Base-by-base conservation (phyloP, 169 alveolate species). In the Plasmodium billcollinsi region DNA sequence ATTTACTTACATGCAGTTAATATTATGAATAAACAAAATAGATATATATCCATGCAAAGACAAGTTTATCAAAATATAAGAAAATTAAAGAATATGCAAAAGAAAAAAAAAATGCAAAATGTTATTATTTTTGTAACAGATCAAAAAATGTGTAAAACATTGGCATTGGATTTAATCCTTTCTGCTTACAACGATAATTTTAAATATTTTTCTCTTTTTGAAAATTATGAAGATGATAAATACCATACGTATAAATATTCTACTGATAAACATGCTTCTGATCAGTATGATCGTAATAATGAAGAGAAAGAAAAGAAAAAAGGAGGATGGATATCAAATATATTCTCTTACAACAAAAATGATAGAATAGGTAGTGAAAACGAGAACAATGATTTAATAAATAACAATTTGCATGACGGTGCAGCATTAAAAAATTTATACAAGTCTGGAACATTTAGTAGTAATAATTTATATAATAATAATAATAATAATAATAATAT, bases 121-220 rank as follows among this genome's bases (percentile, higher is more conserved):
- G 97, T 96, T 45, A 93, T 98, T 24, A 95, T 98, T 39, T 97
- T 97, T 94, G 99, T 98, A 47, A 95, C 98, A n/a, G 99, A 98
- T 69, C 96, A 99, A 71, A 97, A 98, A 74, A 97, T 97, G 93
- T 97, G 99, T 62, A 96, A 99, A 67, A 89, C 97, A 73, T 88
- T 98, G 43, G 99, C 99, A 54, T 88, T 98, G 47, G 99, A 98
- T 78, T 88, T 97, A 56, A 90, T 97, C 24, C 92, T 96, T 33
- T 95, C 96, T 18, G 91, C 97, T 0, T 95, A 95, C 24, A 95
- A 95, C 14, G 97, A 95, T 69, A 93, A 93, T 73, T 90, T 65
- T 59, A 91, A 93, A 45, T 69, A 72, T 75, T 54, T 69, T 71
- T 93, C 52, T 7, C 80, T 26, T 66, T 6, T 43, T 43, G 49